Percentiles rank a stretch among this genome's conserved stretches.
Evolutionary conservation across 2,329 filamentous ascomycete species (phyloP).

Genomic region (Elsinoe ampelina): DNA sequence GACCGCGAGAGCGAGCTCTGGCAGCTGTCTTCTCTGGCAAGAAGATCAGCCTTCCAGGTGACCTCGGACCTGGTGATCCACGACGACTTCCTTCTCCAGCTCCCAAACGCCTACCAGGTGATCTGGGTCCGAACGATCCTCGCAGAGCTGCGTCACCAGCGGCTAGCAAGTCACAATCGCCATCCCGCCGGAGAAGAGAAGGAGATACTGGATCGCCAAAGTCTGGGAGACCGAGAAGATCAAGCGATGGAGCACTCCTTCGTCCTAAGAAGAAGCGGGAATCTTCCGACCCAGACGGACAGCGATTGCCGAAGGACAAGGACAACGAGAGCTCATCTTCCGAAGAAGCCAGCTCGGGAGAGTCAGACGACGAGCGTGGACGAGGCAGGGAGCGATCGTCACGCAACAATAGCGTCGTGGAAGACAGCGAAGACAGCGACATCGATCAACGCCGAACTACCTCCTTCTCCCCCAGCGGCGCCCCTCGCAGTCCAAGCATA

Average conservation of each 20-base stretch:
- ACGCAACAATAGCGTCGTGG: constrained; percentile 9
- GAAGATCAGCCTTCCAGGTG: constrained; percentile 27
- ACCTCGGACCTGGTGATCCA: constrained; percentile 29
- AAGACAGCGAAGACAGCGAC: constrained; percentile 14
- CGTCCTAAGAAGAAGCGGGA: constrained; percentile 19
- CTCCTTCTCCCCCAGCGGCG: constrained; percentile 9
- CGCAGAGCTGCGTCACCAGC: constrained; percentile 11
- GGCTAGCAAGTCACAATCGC: constrained; percentile 19
- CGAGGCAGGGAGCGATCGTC: constrained; percentile 25
- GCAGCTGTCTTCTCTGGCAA: constrained; percentile 22
- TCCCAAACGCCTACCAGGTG: constrained; percentile 14
- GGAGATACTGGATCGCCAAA: constrained; percentile 4
- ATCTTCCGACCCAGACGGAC: constrained; percentile 20
- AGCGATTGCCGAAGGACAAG: constrained; percentile 20
- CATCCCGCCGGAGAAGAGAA: constrained; percentile 17
- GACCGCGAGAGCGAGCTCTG: constrained; percentile 20
- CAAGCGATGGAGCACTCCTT: constrained; percentile 10
- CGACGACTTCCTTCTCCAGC: constrained; percentile 19
- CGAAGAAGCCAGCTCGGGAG: constrained; percentile 24
- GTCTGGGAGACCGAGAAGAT: constrained; percentile 2
- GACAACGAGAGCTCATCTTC: constrained; percentile 26
- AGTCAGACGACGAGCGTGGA: constrained; percentile 23
- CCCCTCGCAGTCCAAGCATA: constrained; percentile 20
- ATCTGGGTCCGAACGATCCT: constrained; percentile 18
- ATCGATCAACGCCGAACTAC: constrained; percentile 7